Percentiles rank a stretch among this genome's conserved stretches.
phyloP scores from a whole-genome alignment of 164 flowering plant genomes.

The Nymphaea thermarum region DNA sequence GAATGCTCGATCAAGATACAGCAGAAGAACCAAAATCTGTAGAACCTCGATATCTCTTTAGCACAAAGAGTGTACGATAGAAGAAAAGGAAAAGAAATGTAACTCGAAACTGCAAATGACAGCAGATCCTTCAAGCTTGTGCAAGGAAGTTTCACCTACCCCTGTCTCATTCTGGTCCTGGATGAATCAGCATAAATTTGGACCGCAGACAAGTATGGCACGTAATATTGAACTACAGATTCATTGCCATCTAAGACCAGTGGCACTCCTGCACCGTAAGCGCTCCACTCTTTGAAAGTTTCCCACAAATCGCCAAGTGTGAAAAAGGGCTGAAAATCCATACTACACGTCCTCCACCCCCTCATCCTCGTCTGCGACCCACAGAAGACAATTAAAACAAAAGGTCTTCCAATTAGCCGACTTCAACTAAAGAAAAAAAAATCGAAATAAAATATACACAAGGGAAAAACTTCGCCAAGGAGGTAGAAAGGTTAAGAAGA shows the following conservation, averaged over 20 bases:
- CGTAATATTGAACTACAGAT: conserved; percentile 60
- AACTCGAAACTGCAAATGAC: not conserved
- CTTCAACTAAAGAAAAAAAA: not conserved
- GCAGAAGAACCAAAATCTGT: too few species aligned
- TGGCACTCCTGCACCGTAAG: conserved; percentile 77
- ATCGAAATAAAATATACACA: not conserved
- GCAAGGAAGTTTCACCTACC: not conserved
- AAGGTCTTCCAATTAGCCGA: too few species aligned
- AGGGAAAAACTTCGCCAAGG: too few species aligned
- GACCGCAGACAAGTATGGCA: conserved; percentile 62
- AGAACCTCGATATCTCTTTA: too few species aligned
- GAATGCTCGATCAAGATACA: not conserved
- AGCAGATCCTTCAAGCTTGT: not conserved
- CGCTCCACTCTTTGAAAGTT: conserved; percentile 74
- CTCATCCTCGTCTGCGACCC: conserved; percentile 27
- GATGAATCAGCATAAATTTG: conserved; percentile 41
- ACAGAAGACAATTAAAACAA: too few species aligned
- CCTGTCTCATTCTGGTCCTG: not conserved
- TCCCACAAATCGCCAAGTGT: conserved; percentile 66
- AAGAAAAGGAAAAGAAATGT: too few species aligned
- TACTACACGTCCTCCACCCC: conserved; percentile 30
- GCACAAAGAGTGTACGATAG: not conserved
- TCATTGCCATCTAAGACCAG: conserved; percentile 47
- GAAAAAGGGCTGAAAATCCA: conserved; percentile 42
- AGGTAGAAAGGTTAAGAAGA: too few species aligned